Conservation (phyloP, 257 asterid species). For the Rehmannia glutinosa region DNA sequence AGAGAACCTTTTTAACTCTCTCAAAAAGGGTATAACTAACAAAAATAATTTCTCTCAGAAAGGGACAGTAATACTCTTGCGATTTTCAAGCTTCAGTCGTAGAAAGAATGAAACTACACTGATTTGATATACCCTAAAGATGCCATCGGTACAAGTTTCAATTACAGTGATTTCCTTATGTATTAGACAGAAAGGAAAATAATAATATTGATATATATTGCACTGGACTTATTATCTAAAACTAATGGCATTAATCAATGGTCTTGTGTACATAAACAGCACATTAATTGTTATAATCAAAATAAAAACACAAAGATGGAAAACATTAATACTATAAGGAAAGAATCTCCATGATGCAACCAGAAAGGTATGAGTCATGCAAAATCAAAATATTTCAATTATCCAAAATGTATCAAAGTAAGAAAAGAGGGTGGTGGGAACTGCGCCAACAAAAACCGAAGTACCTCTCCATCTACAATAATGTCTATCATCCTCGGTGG, state of each 20-base stretch:
- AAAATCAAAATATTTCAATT: neutral
- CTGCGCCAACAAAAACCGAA: constrained; percentile 18
- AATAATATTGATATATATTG: neutral
- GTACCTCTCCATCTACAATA: constrained; percentile 95
- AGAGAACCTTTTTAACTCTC: neutral
- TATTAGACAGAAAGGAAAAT: constrained; percentile 4
- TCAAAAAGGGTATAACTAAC: neutral
- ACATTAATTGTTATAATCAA: neutral
- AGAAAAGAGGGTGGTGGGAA: neutral
- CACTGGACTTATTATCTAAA: neutral
- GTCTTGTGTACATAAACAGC: neutral
- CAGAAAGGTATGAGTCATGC: neutral
- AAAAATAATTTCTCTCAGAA: neutral
- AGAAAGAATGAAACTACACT: neutral
- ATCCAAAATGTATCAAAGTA: constrained; percentile 5
- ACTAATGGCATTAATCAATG: neutral
- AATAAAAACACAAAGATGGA: neutral
- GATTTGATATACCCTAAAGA: neutral
- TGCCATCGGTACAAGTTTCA: neutral
- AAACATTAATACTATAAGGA: neutral
- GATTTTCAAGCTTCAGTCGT: constrained; percentile 4
- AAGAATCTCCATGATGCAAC: neutral
- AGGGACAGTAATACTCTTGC: neutral
- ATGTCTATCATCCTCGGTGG: constrained; percentile 98
- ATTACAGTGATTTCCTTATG: neutral